Conservation (phyloP, 2,329 filamentous ascomycete genomes). For the Aspergillus pseudoglaucus region DNA sequence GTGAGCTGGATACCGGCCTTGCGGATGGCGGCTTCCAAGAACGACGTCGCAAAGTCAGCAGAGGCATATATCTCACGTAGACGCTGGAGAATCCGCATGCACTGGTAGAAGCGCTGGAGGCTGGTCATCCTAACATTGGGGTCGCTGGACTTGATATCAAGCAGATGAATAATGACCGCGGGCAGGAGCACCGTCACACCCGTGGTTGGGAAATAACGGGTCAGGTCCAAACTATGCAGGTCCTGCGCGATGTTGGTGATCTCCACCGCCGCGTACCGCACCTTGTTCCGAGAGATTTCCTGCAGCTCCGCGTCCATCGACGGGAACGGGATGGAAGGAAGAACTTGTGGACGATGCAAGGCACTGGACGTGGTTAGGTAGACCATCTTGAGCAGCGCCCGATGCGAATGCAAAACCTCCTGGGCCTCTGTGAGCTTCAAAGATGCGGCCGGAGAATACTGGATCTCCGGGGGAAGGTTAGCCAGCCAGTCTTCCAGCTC, state of each 20-base stretch:
- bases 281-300: constrained; percentile 73
- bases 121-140: constrained; percentile 65
- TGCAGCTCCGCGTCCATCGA: constrained; percentile 62
- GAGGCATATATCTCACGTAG: constrained; percentile 85
- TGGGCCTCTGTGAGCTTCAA: constrained; percentile 45
- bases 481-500: constrained; percentile 73
- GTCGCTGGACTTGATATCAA: constrained; percentile 82
- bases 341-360: constrained; percentile 82
- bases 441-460: constrained; percentile 60
- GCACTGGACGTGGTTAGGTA: constrained; percentile 89
- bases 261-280: constrained; percentile 74
- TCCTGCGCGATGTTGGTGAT: constrained; percentile 80
- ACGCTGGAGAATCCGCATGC: constrained; percentile 85
- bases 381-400: constrained; percentile 85
- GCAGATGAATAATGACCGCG: constrained; percentile 86
- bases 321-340: constrained; percentile 61
- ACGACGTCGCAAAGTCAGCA: constrained; percentile 92
- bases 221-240: constrained; percentile 65
- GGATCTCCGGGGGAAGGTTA: constrained; percentile 63
- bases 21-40: constrained; percentile 83
- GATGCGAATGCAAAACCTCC: constrained; percentile 58
- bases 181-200: constrained; percentile 87
- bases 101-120: constrained; percentile 76
- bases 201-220: constrained; percentile 76
- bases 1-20: constrained; percentile 74